Evolutionary conservation across 768 basidiomycete genomes (phyloP).

Genomic region (Lyophyllum atratum): DNA sequence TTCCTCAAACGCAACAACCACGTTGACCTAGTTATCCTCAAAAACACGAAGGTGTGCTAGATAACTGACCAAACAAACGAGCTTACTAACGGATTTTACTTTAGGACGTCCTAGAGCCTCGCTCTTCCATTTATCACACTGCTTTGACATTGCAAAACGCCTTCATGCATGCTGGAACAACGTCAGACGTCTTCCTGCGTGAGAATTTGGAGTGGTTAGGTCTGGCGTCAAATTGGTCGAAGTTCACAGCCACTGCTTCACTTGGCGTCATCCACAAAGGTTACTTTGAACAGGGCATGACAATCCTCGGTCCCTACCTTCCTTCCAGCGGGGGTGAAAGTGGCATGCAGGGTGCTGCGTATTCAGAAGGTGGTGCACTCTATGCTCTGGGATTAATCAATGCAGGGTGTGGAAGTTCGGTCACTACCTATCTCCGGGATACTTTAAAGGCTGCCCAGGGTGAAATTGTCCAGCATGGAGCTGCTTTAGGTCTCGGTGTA

Average conservation of each 20-base stretch:
- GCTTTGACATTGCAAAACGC: conserved; percentile 96
- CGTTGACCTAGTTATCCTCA: conserved; percentile 87
- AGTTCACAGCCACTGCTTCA: conserved; percentile 96
- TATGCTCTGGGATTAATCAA: conserved; percentile 96
- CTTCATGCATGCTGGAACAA: conserved; percentile 98
- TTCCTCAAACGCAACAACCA: conserved; percentile 96
- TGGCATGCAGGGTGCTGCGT: conserved; percentile 75
- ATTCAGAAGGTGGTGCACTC: conserved; percentile 94
- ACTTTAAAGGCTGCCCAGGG: conserved; percentile 73
- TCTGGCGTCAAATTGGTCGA: conserved; percentile 96
- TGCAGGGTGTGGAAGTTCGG: conserved; percentile 81
- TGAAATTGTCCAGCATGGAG: conserved; percentile 96
- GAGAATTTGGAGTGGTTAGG: conserved; percentile 98
- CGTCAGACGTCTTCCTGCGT: conserved; percentile 89
- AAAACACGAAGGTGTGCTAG: conserved; percentile 80
- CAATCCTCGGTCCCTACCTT: conserved; percentile 91
- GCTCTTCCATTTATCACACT: conserved; percentile 96
- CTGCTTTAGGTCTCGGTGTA: conserved; percentile 94
- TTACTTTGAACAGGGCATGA: conserved; percentile 90
- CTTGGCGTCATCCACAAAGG: conserved; percentile 98
- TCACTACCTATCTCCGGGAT: conserved; percentile 78
- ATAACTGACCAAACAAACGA: neutral
- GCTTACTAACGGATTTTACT: conserved; percentile 5
- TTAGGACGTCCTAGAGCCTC: conserved; percentile 87
- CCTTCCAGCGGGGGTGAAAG: conserved; percentile 79